phyloP scores from a whole-genome alignment of 73 alveolate species.

The Blepharisma stoltei region DNA sequence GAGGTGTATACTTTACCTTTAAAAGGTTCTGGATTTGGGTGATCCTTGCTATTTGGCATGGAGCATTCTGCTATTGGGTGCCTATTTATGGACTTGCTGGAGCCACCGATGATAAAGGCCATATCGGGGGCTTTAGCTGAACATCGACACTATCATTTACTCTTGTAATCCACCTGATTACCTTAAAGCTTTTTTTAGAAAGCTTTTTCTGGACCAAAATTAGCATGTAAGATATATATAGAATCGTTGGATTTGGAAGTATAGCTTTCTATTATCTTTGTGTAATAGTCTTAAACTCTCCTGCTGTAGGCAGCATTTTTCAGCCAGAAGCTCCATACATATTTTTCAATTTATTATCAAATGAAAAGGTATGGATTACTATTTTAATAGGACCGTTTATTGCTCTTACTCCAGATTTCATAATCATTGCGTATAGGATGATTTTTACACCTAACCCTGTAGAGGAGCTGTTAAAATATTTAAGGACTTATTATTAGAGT shows the following conservation, averaged over 20 bases:
- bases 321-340: constrained; percentile 37
- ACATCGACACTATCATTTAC: constrained; percentile 72
- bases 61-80: constrained; percentile 55
- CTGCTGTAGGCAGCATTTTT: constrained; percentile 36
- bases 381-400: constrained; percentile 37
- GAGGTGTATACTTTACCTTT: constrained; percentile 58
- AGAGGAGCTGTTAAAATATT: background rate
- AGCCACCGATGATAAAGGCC: constrained; percentile 55
- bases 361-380: constrained; percentile 24
- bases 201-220: constrained; percentile 67
- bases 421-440: background rate
- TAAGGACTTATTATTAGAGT: too few relatives aligned
- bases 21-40: constrained; percentile 79
- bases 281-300: constrained; percentile 53
- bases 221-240: constrained; percentile 47
- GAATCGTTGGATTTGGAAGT: constrained; percentile 58
- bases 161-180: constrained; percentile 69
- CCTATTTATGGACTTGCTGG: constrained; percentile 57
- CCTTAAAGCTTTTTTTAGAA: constrained; percentile 68
- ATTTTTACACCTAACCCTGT: background rate
- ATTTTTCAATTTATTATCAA: constrained; percentile 4
- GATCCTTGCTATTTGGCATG: constrained; percentile 66
- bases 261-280: constrained; percentile 71
- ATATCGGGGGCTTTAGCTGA: constrained; percentile 60
- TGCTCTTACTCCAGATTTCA: constrained; percentile 52